A percentile compares a stretch with the other conserved stretches of the same genome.
phyloP scores from a whole-genome alignment of 352 stramenopile species.

The Phytophthora podocarpi region DNA sequence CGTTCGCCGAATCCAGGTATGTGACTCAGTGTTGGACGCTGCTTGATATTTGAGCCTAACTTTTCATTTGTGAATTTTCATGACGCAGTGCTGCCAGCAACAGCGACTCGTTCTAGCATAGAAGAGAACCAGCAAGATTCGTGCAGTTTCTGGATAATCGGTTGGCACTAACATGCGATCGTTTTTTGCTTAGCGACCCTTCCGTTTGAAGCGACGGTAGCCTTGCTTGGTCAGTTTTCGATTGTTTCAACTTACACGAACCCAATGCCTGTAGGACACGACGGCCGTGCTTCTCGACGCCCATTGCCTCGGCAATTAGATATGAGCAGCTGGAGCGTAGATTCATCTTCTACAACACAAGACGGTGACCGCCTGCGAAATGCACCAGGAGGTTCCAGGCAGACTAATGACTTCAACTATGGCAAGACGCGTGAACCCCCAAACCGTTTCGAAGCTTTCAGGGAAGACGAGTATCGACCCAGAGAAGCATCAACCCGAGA shows the following conservation, averaged over 20 bases:
- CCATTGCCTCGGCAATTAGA: constrained; percentile 60
- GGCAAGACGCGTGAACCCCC: neutral
- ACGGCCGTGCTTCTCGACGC: constrained; percentile 37
- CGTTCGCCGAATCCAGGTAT: constrained; percentile 75
- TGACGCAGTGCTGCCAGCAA: constrained; percentile 49
- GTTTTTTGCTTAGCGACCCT: constrained; percentile 29
- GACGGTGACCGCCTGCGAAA: neutral
- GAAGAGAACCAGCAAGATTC: neutral
- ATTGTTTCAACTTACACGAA: constrained; percentile 14
- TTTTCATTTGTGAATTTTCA: neutral
- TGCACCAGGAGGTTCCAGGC: neutral
- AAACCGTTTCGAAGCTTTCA: constrained; percentile 4
- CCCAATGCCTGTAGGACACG: constrained; percentile 30
- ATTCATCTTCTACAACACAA: constrained; percentile 10
- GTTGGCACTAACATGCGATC: constrained; percentile 17
- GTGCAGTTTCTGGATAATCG: constrained; percentile 16
- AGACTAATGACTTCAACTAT: constrained; percentile 5
- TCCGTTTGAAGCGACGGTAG: constrained; percentile 1
- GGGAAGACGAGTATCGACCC: neutral
- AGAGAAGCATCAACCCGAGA: neutral
- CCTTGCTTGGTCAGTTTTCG: constrained; percentile 23
- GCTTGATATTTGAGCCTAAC: neutral
- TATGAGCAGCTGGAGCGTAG: constrained; percentile 41
- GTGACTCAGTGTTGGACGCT: neutral
- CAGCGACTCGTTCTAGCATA: constrained; percentile 60